Evolutionary conservation across 768 basidiomycete genomes (phyloP), one percentile per base, ranked within the genome.

Genomic region (Trametes punicea): DNA sequence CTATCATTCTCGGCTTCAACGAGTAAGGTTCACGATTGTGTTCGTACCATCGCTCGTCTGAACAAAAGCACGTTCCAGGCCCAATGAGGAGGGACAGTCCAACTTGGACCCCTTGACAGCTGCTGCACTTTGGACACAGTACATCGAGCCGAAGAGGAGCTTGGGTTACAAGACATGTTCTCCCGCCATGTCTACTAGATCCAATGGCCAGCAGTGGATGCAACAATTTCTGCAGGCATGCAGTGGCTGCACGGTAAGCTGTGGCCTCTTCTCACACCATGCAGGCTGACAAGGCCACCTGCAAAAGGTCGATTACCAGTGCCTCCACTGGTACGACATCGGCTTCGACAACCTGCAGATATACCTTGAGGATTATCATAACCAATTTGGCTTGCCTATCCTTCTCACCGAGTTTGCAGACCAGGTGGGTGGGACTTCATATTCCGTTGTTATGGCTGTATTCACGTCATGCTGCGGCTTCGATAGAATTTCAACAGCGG

Each of bases 321-420:
- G 83, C 41, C 46, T 84, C 42, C 94, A 97, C 66, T 84, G 73
- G 67, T 95, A 95, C 68, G 83, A 78, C 49, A 79, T 73, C 11
- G 56, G 71, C 8, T 77, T 92, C 66, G 76, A 81, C 47, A 16
- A 27, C 33, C 31, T 53, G 31, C 13, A 36, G 42, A 16, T 51
- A 11, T 85, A 83, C 67, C 67, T 86, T 42, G 62, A 65, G 8
- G 61, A 70, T 1, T 77, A 78, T 62, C 71, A 88, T 63, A 55
- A 57, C 33, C 70, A 69, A 1, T 87, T 80, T 64, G 33, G 42
- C 4, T 30, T 42, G 48, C 61, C 54, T 20, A 71, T 90, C 63
- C 82, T 78, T 77, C 67, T 85, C 52, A 87, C 87, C 6, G 90
- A 93, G 64, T 84, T 80, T 62, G 88, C 87, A 54, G 83, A 81